Conservation (phyloP, 2,329 filamentous ascomycete genomes). For the Alternaria postmessia region DNA sequence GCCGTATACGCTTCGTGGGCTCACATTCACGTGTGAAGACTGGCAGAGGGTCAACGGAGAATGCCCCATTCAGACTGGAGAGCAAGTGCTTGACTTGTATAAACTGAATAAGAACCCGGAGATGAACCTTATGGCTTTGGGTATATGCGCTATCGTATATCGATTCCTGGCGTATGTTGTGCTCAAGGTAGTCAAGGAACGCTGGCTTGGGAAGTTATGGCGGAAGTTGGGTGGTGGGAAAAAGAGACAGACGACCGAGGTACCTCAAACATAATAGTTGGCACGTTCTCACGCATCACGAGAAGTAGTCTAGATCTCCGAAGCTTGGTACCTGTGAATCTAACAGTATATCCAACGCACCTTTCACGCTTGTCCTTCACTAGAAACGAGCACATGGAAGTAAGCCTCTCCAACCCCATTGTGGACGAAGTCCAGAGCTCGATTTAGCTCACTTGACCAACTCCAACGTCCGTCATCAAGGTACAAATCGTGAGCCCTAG, state of each 20-base stretch:
- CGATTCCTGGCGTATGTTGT: slow-evolving; percentile 69
- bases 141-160: slow-evolving; percentile 70
- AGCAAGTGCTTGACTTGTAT: slow-evolving; percentile 73
- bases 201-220: slow-evolving; percentile 56
- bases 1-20: slow-evolving; percentile 68
- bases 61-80: slow-evolving; percentile 72
- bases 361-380: neutral
- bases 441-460: neutral
- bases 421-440: neutral
- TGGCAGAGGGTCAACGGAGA: slow-evolving; percentile 66
- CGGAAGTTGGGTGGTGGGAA: slow-evolving; percentile 30
- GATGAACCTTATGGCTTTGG: slow-evolving; percentile 69
- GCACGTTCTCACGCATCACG: neutral
- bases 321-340: neutral
- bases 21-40: slow-evolving; percentile 70
- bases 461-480: neutral
- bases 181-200: slow-evolving; percentile 63
- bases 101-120: slow-evolving; percentile 68
- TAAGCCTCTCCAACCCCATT: neutral
- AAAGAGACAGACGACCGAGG: slow-evolving; percentile 11
- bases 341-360: neutral
- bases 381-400: neutral
- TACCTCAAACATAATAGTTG: neutral
- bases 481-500: too few species aligned
- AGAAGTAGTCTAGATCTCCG: neutral